Evolutionary conservation across 225 moss, liverwort and hornwort species (phyloP), one percentile per base, ranked within the genome.

Genomic region (Climacium dendroides): DNA sequence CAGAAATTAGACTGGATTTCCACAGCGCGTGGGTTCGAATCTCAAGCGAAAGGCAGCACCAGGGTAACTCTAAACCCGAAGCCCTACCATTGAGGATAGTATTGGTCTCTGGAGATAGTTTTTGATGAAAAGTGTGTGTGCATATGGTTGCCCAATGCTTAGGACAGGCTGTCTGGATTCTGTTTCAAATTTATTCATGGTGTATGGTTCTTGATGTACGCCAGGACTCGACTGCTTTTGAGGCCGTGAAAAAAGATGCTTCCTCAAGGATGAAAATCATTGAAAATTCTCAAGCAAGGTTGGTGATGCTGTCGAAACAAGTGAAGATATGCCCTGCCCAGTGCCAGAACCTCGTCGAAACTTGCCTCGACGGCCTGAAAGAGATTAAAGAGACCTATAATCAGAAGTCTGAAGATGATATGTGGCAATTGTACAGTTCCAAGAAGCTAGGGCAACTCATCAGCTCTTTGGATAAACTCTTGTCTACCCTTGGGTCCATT

Each of bases 1-100:
- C 76, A 32, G 22, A 12, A 5, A 28, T 2, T 64, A 16, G 23
- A 29, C 16, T 75, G 63, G 52, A 0, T 6, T 15, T 63, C 63
- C 63, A 32, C 47, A 26, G 0, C 2, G 8, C 65, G 81, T n/a
- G 1, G 1, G 23, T 24, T 48, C 19, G 1, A 4, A 5, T 24
- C 2, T 25, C 4, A 12, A 26, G 57, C 18, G 28, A 3, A 54
- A 37, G 19, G 2, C 64, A 23, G 10, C 15, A 22, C 9, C 53
- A 53, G 1, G 23, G 54, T 77, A 77, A 77, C 9, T 54, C 3
- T 19, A 29, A 79, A 22, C 17, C 15, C 50, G 15, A 50, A 48
- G 48, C 3, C 48, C 43, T 43, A 30, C 6, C 60, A 29, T 79
- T 19, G 26, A 74, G 39, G 24, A 78, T 41, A 8, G 32, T 13